phyloP scores from a whole-genome alignment of 352 stramenopile genomes.

The Globisporangium middletonii region DNA sequence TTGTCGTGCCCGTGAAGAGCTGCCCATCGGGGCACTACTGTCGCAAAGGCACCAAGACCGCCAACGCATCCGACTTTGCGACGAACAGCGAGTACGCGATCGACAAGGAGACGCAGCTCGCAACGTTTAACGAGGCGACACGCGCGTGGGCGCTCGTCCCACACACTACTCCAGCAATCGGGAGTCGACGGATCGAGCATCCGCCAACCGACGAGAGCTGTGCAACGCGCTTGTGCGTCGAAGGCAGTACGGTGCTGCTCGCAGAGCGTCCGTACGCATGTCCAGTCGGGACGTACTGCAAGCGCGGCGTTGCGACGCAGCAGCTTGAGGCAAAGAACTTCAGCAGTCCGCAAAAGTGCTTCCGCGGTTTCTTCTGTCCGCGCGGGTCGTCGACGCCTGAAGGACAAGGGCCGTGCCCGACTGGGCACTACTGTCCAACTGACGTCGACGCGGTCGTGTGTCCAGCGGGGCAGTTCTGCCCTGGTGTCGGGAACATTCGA shows the following conservation, averaged over 20 bases:
- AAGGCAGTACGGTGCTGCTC: constrained; percentile 36
- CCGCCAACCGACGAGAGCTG: constrained; percentile 46
- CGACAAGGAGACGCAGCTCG: constrained; percentile 60
- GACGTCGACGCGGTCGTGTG: constrained; percentile 89
- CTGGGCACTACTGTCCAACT: constrained; percentile 93
- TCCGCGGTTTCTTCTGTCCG: constrained; percentile 96
- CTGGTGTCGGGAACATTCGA: constrained; percentile 91
- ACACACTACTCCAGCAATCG: constrained; percentile 39
- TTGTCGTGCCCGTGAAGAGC: constrained; percentile 63
- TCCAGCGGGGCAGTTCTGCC: constrained; percentile 91
- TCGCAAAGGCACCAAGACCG: constrained; percentile 89
- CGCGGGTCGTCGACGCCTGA: constrained; percentile 88
- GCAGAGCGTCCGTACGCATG: constrained; percentile 93
- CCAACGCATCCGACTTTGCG: constrained; percentile 55
- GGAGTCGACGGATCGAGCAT: constrained; percentile 56
- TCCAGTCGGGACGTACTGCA: constrained; percentile 91
- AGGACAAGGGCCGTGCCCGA: constrained; percentile 91
- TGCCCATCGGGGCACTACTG: constrained; percentile 95
- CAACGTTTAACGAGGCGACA: constrained; percentile 42
- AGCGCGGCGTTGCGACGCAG: constrained; percentile 70
- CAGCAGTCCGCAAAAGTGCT: constrained; percentile 93
- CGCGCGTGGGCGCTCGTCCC: constrained; percentile 45
- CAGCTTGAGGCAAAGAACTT: constrained; percentile 83
- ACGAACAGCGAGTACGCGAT: constrained; percentile 48
- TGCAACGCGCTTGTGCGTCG: constrained; percentile 41